These are phyloP conservation scores for Backusella mclennaniae DNA, from an alignment of 192 early-diverging fungal genomes.

Conservation along the genomic window DNA sequence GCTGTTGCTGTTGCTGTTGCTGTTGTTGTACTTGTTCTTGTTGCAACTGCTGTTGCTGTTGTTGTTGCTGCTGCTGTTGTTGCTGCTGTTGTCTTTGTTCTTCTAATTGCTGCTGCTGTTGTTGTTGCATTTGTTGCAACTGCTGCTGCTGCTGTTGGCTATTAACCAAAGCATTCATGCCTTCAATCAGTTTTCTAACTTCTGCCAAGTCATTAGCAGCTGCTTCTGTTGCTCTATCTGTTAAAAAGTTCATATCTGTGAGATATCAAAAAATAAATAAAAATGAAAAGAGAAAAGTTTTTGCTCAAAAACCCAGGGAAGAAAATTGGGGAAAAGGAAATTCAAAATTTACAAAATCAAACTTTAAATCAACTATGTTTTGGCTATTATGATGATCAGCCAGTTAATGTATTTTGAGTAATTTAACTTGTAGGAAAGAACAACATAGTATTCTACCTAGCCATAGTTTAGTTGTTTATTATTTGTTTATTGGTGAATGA, in stretches of 20 bases:
- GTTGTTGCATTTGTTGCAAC: slow-evolving; percentile 24
- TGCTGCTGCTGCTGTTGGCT: slow-evolving; percentile 28
- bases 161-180: slow-evolving; percentile 36
- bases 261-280: not conserved
- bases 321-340: not conserved
- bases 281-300: not conserved
- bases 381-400: no score
- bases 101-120: slow-evolving; percentile 9
- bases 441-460: no score
- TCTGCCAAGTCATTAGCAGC: slow-evolving; percentile 38
- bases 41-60: not conserved
- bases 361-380: no score
- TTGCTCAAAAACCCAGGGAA: not conserved
- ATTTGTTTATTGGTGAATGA: not conserved
- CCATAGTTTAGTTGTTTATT: not conserved
- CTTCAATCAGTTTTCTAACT: slow-evolving; percentile 38
- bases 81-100: not conserved
- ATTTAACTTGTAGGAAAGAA: not conserved
- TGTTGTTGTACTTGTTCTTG: not conserved
- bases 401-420: not conserved
- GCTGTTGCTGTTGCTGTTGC: not conserved
- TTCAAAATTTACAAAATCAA: not conserved
- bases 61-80: not conserved
- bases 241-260: not conserved
- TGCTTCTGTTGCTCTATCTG: slow-evolving; percentile 21